phyloP scores from a whole-genome alignment of 441 rosid genomes.

The Eruca vesicaria region DNA sequence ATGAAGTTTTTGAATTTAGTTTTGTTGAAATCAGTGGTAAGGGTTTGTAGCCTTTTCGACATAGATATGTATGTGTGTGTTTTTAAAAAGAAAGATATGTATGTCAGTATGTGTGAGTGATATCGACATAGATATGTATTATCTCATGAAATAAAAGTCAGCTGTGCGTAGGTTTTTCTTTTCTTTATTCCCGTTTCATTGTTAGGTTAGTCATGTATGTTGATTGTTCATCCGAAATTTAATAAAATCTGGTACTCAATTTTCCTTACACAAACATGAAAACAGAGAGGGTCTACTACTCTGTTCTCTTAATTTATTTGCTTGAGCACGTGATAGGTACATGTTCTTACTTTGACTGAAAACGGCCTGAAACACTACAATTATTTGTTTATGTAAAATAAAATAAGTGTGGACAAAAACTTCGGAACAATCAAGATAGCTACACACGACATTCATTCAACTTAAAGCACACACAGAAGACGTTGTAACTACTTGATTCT shows the following conservation, averaged over 20 bases:
- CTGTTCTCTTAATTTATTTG: background rate
- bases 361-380: too few relatives aligned
- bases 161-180: background rate
- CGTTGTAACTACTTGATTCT: too few relatives aligned
- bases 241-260: too few relatives aligned
- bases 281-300: background rate
- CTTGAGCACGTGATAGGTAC: background rate
- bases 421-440: too few relatives aligned
- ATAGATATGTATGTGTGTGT: too few relatives aligned
- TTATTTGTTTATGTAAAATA: too few relatives aligned
- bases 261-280: background rate
- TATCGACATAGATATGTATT: background rate
- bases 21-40: too few relatives aligned
- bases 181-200: background rate
- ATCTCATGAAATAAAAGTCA: background rate
- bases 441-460: too few relatives aligned
- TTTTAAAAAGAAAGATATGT: background rate
- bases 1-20: too few relatives aligned
- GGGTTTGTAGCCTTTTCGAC: too few relatives aligned
- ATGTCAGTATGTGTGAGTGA: background rate
- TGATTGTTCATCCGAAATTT: background rate
- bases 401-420: too few relatives aligned
- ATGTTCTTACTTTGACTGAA: background rate
- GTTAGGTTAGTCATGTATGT: background rate
- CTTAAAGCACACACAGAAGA: too few relatives aligned